Evolutionary conservation across 257 asterid genomes (phyloP), one percentile per base, ranked within the genome.

Genomic region (Primulina eburnea): DNA sequence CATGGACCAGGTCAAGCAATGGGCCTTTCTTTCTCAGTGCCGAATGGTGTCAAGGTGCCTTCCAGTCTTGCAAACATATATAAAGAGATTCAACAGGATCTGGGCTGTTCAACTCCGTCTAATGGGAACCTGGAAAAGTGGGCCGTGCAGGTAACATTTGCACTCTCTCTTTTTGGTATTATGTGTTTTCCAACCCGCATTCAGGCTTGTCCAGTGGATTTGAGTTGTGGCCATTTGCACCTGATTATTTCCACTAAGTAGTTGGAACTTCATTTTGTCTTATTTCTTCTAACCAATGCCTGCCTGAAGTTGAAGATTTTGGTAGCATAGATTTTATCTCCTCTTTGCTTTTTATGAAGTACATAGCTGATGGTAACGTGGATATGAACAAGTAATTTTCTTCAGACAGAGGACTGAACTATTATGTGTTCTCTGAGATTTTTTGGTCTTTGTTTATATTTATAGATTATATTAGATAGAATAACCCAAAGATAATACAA

Each of bases 1-100:
- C 99, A 94, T 71, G 99, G 99, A 65, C 97, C 96, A 72, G 95
- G 96, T 65, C 99, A 94, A 79, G 99, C 99, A 52, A 94, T 94
- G 99, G 99, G 99, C 20, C 93, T 91, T 70, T 94, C 99, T 53
- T 94, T 94, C 84, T 94, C 99, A 0, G 99, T 94, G 66, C 97
- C 96, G 3, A 82, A 78, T 35, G 95, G 90, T 37, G 77, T 91
- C 62, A 91, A 86, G 82, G 85, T 91, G 60, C 99, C 99, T 66
- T 91, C 99, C 17, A 94, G 97, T 79, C 88, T 94, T 63, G 61
- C 71, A 47, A 94, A 94, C 86, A 91, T 94, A 64, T 94, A 84
- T 79, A 94, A 94, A 82, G 99, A 94, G 67, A 96, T 94, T 73
- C 77, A 86, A 35, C 72, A 91, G 77, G 99, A 94, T 77, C 65